Evolutionary conservation across 805 yeast genomes (phyloP).

Genomic region (Candida nanaspora): DNA sequence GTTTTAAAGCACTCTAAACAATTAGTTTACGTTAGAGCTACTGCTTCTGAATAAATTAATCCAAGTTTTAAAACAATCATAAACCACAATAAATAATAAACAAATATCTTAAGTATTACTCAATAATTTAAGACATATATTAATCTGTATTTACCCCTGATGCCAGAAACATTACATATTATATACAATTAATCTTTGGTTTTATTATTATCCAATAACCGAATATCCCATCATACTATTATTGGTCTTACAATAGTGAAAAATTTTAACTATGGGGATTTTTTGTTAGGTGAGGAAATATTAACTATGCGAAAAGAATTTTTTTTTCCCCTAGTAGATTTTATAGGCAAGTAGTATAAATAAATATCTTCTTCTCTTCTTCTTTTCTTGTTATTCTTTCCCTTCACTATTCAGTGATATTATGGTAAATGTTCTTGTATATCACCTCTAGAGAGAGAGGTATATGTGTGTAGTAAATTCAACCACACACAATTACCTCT

Average conservation of each 20-base stretch:
- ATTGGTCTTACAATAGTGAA: neutral
- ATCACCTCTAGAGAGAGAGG: too few species aligned
- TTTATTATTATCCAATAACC: too few species aligned
- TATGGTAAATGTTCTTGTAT: too few species aligned
- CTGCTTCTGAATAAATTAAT: constrained; percentile 47
- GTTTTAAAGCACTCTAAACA: constrained; percentile 94
- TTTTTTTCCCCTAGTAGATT: neutral
- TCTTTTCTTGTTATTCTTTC: neutral
- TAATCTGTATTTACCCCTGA: neutral
- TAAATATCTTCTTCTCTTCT: too few species aligned
- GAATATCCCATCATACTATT: too few species aligned
- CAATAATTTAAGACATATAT: neutral
- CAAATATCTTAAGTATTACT: neutral
- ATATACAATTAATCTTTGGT: neutral
- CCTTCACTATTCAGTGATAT: neutral
- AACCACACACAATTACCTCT: too few species aligned
- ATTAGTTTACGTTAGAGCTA: constrained; percentile 87
- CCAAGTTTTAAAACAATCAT: too few species aligned
- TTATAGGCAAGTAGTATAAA: too few species aligned
- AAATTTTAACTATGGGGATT: neutral
- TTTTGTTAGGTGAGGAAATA: too few species aligned
- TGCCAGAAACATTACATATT: neutral
- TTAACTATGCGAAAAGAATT: neutral
- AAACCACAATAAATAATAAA: neutral
- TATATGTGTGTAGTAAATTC: too few species aligned